These are phyloP conservation scores for Stereocaulon alpinum DNA, from an alignment of 495 filamentous ascomycete species.

Conservation along the genomic window DNA sequence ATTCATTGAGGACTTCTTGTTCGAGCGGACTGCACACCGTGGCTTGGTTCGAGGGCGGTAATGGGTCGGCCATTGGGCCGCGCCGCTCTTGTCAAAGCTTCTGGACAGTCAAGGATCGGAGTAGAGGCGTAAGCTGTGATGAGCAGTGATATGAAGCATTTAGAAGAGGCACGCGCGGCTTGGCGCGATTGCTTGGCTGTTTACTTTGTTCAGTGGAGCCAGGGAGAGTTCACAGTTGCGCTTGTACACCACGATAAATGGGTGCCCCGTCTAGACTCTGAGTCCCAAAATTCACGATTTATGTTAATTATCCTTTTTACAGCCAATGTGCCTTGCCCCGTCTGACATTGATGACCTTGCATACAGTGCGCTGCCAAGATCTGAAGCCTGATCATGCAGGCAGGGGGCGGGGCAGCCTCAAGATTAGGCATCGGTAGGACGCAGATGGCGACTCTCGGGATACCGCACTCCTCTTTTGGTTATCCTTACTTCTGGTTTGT, in stretches of 20 bases:
- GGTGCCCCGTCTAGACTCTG: no score
- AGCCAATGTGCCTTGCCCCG: no score
- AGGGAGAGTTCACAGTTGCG: background rate
- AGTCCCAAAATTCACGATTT: no score
- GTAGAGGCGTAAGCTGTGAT: background rate
- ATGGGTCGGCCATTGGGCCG: conserved; percentile 5
- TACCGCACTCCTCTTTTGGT: no score
- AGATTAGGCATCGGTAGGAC: background rate
- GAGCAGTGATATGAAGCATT: background rate
- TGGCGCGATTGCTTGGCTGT: conserved; percentile 2
- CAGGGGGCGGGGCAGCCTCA: background rate
- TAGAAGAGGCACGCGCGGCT: background rate
- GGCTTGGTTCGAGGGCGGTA: background rate
- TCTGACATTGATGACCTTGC: no score
- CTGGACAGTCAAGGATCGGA: background rate
- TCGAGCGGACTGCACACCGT: conserved; percentile 58
- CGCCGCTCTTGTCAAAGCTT: background rate
- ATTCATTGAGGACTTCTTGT: conserved; percentile 91
- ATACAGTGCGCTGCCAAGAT: no score
- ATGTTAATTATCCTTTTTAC: no score
- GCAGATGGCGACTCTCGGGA: background rate
- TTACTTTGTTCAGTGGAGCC: background rate
- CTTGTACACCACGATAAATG: no score
- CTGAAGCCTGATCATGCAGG: no score
- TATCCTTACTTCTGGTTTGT: background rate